phyloP scores from a whole-genome alignment of 2,329 filamentous ascomycete species.

The Akanthomyces lecanii region DNA sequence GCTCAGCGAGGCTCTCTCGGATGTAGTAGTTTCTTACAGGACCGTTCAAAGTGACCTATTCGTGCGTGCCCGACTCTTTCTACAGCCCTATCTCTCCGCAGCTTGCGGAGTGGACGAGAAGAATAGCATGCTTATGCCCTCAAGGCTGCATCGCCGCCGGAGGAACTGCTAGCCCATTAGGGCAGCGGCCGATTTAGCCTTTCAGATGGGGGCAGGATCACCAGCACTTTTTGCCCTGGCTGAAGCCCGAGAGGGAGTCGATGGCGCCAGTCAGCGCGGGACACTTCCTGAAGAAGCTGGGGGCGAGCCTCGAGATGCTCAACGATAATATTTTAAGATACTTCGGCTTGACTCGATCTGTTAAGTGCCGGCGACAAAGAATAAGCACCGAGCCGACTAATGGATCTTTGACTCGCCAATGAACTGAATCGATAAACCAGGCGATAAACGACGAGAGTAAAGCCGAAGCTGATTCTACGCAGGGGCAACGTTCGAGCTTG shows the following conservation, averaged over 20 bases:
- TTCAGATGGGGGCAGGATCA: not conserved
- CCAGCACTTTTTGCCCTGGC: not conserved
- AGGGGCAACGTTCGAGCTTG: not conserved
- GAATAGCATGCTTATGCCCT: not conserved
- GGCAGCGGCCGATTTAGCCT: not conserved
- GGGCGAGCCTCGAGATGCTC: not conserved
- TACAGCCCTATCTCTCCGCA: too few species aligned
- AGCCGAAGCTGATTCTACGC: not conserved
- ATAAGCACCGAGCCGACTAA: not conserved
- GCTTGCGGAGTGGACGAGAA: not conserved
- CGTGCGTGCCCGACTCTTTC: not conserved
- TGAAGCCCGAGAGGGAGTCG: not conserved
- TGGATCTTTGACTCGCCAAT: not conserved
- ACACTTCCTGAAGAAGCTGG: not conserved
- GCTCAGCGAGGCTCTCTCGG: not conserved
- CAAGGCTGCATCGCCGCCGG: not conserved
- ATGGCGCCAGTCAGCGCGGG: constrained; percentile 1
- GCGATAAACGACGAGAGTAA: not conserved
- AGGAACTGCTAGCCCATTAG: not conserved
- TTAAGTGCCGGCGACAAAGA: not conserved
- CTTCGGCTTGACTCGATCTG: not conserved
- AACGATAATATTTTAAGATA: not conserved
- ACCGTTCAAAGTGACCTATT: not conserved
- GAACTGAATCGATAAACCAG: not conserved
- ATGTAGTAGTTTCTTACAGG: not conserved